A percentile compares a stretch with the other conserved stretches of the same genome.
Evolutionary conservation across 768 basidiomycete genomes (phyloP).

Genomic region (Amanita exitialis): DNA sequence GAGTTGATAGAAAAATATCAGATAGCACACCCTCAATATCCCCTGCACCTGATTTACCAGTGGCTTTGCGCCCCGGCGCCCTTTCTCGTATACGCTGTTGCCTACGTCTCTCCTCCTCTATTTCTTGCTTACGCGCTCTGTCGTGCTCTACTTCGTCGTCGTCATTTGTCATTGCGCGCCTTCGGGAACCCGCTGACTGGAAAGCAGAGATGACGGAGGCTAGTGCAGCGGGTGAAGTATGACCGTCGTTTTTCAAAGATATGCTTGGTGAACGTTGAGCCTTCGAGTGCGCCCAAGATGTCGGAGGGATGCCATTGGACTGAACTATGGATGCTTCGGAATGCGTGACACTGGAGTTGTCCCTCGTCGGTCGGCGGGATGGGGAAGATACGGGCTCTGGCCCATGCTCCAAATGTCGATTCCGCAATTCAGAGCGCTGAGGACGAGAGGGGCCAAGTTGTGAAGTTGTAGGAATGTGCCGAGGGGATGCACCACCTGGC

Average conservation of each 20-base stretch:
- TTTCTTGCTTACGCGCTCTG: slow-evolving; percentile 47
- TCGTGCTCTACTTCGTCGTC: slow-evolving; percentile 46
- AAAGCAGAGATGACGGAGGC: slow-evolving; percentile 60
- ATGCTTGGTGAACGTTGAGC: slow-evolving; percentile 24
- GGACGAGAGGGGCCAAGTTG: slow-evolving; percentile 52
- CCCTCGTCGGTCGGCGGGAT: slow-evolving; percentile 34
- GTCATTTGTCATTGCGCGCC: slow-evolving; percentile 42
- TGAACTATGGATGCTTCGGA: slow-evolving; percentile 24
- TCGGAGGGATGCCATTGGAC: not conserved
- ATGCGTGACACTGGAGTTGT: slow-evolving; percentile 39
- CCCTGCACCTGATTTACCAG: slow-evolving; percentile 51
- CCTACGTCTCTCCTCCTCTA: slow-evolving; percentile 52
- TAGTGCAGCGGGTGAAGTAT: slow-evolving; percentile 37
- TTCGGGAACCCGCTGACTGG: slow-evolving; percentile 50
- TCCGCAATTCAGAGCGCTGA: slow-evolving; percentile 56
- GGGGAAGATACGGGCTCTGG: slow-evolving; percentile 40
- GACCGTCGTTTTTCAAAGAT: slow-evolving; percentile 20
- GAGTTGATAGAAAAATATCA: not conserved
- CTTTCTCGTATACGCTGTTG: slow-evolving; percentile 65
- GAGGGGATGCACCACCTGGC: slow-evolving; percentile 39
- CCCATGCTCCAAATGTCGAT: slow-evolving; percentile 39
- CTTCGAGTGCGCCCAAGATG: slow-evolving; percentile 6
- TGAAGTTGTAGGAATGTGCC: slow-evolving; percentile 25
- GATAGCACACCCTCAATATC: slow-evolving; percentile 71
- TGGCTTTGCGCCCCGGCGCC: slow-evolving; percentile 44